Base-by-base conservation (phyloP, 2,329 filamentous ascomycete species). In the Leptographium radiaticola region DNA sequence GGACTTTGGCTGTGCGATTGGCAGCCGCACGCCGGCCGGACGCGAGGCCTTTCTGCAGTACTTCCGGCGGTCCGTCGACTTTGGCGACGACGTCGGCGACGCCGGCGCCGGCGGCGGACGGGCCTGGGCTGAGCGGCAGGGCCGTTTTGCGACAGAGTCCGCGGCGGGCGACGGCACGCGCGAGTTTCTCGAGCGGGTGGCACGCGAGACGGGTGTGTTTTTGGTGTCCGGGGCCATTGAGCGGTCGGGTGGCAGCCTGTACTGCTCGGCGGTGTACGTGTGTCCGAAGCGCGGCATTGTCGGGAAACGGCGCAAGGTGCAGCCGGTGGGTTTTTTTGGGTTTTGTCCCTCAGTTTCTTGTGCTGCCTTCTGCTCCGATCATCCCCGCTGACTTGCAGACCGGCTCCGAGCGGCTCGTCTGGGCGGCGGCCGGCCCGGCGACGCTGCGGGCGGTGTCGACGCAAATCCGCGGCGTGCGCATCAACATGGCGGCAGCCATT, bases 271-370 rank as follows among this genome's bases (percentile, higher is more conserved):
- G 1, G 76, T 95, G 6, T 95, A 93, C 64, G 83, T 95, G 0
- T 89, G 87, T 65, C 89, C 90, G 0, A 71, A 68, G 44, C 65
- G 76, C 48, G 90, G 90, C 6, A 67, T 86, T 9, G 65, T 95
- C 20, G 90, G 89, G 20, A 96, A 96, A 75, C 78, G 90, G 59
- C 76, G 90, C 63, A 96, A 96, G 69, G 87, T 96, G 25, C 91
- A 95, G 82, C 91, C 90, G 18, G 84, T 86, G 67, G 63, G 80
- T 72, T 33, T 31, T 44, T 6, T 20, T 44, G 4, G 20, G 25
- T 34, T 10, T 51, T 51, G 31, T 31, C 36, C n/a, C n/a, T n/a
- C n/a, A n/a, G n/a, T n/a, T 42, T 40, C 18, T 31, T 42, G 15
- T 42, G 2, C 20, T 13, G 16, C 6, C 1, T 54, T 20, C 25